phyloP scores from a whole-genome alignment of 129 eudicot species.

The Dittrichia graveolens region DNA sequence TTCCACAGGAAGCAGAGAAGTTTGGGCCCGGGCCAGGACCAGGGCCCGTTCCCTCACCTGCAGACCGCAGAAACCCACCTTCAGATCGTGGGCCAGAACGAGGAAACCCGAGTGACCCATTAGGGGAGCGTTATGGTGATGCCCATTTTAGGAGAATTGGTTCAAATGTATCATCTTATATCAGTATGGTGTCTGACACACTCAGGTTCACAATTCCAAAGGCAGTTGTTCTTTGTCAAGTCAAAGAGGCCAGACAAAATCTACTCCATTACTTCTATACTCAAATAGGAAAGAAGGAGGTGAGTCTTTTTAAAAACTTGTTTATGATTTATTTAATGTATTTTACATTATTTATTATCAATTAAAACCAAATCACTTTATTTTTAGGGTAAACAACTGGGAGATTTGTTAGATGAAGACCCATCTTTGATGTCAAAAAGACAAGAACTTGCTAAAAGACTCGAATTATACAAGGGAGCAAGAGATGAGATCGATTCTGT shows the following conservation, averaged over 20 bases:
- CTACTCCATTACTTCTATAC: constrained; percentile 75
- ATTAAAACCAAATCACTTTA: neutral
- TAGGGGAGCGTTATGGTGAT: constrained; percentile 70
- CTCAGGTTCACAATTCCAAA: constrained; percentile 79
- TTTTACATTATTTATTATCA: neutral
- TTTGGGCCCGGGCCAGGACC: constrained; percentile 25
- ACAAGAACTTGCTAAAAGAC: constrained; percentile 64
- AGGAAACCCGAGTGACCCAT: constrained; percentile 46
- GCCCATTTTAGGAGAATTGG: constrained; percentile 93
- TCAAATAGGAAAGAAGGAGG: constrained; percentile 92
- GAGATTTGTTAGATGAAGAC: constrained; percentile 79
- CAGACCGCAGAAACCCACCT: constrained; percentile 42
- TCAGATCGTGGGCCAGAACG: constrained; percentile 35
- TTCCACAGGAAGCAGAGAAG: constrained; percentile 84
- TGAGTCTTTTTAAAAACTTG: constrained; percentile 24
- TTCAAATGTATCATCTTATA: constrained; percentile 82
- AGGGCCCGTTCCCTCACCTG: constrained; percentile 25
- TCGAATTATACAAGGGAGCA: constrained; percentile 76
- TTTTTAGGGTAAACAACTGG: constrained; percentile 69
- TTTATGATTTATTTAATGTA: neutral
- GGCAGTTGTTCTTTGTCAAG: constrained; percentile 96
- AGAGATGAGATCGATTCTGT: constrained; percentile 84
- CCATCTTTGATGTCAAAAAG: constrained; percentile 88
- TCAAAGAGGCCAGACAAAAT: constrained; percentile 79
- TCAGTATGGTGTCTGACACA: constrained; percentile 76